Conservation (phyloP, 495 filamentous ascomycete species). For the Xylaria castorea region DNA sequence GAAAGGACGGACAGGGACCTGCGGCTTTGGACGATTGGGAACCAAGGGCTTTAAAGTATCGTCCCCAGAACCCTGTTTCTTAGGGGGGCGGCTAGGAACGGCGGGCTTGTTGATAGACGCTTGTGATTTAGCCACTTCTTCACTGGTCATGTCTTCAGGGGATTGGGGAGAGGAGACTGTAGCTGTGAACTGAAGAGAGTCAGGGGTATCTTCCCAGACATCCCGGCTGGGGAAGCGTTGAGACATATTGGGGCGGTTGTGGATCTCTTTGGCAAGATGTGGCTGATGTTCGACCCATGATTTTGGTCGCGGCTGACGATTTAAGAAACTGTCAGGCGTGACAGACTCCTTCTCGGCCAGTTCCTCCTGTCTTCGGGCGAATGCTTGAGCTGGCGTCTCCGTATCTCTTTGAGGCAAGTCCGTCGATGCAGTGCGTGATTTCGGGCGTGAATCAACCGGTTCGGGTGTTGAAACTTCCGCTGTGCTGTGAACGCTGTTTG, state of each 20-base stretch:
- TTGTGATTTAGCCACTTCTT: conserved; percentile 40
- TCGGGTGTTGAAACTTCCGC: conserved; percentile 88
- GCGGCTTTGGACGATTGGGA: conserved; percentile 77
- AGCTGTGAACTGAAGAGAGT: conserved; percentile 79
- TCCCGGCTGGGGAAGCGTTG: conserved; percentile 92
- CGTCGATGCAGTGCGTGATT: conserved; percentile 26
- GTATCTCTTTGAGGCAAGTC: conserved; percentile 43
- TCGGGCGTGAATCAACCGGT: conserved; percentile 52
- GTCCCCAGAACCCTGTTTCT: conserved; percentile 55
- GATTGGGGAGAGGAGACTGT: conserved; percentile 72
- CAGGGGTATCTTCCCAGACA: conserved; percentile 95
- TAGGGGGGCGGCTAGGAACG: conserved; percentile 50
- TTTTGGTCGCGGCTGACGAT: conserved; percentile 56
- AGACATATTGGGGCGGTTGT: conserved; percentile 54
- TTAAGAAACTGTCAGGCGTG: conserved; percentile 50
- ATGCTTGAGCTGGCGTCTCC: conserved; percentile 59
- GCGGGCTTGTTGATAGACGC: conserved; percentile 53
- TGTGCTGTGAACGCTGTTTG: conserved; percentile 81
- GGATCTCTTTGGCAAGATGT: conserved; percentile 49
- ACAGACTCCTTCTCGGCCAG: conserved; percentile 57
- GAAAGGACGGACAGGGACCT: conserved; percentile 73
- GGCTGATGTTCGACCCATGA: conserved; percentile 51
- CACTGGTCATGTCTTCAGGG: conserved; percentile 50
- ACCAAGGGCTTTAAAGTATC: conserved; percentile 48
- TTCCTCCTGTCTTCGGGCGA: conserved; percentile 61